Evolutionary conservation across 306 rosid genomes (phyloP).

Genomic region (Prunus mume): DNA sequence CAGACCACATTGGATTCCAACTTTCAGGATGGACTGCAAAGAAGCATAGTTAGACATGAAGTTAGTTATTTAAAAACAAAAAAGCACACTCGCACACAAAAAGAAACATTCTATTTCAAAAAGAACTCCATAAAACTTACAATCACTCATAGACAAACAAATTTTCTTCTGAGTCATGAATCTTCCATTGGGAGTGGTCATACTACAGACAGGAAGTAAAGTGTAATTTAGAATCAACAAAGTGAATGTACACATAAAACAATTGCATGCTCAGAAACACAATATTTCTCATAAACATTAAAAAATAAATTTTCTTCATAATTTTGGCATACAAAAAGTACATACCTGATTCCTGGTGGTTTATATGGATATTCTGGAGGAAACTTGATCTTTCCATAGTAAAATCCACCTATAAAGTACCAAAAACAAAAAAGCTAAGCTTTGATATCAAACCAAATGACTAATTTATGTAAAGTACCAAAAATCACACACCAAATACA

Average conservation of each 20-base stretch:
- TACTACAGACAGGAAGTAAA: conserved; percentile 48
- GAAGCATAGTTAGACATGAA: conserved; percentile 22
- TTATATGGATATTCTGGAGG: conserved; percentile 90
- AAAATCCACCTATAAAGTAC: conserved; percentile 66
- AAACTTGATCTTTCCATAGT: conserved; percentile 92
- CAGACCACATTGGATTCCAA: conserved; percentile 99
- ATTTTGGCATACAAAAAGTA: conserved; percentile 10
- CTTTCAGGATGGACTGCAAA: conserved; percentile 94
- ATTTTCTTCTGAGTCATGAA: conserved; percentile 88
- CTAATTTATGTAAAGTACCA: conserved; percentile 9
- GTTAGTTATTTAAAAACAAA: conserved; percentile 5
- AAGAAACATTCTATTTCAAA: conserved; percentile 10
- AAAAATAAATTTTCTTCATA: not conserved
- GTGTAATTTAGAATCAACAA: not conserved
- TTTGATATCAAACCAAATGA: conserved; percentile 1
- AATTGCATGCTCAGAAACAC: not conserved
- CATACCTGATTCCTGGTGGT: conserved; percentile 95
- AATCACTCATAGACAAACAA: conserved; percentile 96
- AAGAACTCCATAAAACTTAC: conserved; percentile 47
- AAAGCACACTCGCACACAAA: not conserved
- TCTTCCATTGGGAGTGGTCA: conserved; percentile 95
- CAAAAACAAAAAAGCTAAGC: not conserved
- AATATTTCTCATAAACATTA: not conserved
- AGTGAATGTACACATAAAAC: not conserved
- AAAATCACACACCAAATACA: conserved; percentile 14